A percentile compares a stretch with the other conserved stretches of the same genome.
phyloP scores from a whole-genome alignment of 768 basidiomycete species.

The Leccinum rimulosum region DNA sequence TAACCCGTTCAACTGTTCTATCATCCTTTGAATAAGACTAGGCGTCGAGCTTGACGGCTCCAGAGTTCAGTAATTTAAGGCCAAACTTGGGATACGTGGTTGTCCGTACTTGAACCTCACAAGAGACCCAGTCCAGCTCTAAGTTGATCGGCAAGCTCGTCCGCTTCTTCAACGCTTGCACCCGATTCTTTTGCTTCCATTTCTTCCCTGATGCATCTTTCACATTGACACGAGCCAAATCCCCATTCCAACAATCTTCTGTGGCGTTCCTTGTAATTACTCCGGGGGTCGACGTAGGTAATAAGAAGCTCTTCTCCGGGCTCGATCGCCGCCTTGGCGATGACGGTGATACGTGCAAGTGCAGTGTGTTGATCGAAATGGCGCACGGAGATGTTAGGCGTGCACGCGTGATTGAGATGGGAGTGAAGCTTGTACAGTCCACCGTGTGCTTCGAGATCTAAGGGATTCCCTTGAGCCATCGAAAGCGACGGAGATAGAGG shows the following conservation, averaged over 20 bases:
- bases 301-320: conserved; percentile 74
- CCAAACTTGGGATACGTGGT: background rate
- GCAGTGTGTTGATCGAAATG: conserved; percentile 69
- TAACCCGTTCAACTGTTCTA: background rate
- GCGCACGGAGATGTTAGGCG: conserved; percentile 74
- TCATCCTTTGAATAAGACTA: background rate
- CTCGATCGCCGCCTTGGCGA: conserved; percentile 64
- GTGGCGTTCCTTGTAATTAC: conserved; percentile 41
- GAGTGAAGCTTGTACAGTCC: conserved; percentile 85
- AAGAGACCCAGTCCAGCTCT: conserved; percentile 62
- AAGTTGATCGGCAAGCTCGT: conserved; percentile 56
- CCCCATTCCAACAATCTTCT: conserved; percentile 67
- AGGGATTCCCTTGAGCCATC: background rate
- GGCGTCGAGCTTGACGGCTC: background rate
- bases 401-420: conserved; percentile 84
- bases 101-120: conserved; percentile 14
- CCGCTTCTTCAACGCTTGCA: conserved; percentile 19
- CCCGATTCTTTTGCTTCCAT: conserved; percentile 22
- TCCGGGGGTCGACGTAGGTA: conserved; percentile 71
- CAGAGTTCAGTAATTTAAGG: too few species aligned
- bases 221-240: conserved; percentile 68
- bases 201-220: conserved; percentile 63
- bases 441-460: conserved; percentile 82
- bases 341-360: conserved; percentile 69
- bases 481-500: background rate